Conservation (phyloP, 352 stramenopile species). For the Phytophthora hibernalis region DNA sequence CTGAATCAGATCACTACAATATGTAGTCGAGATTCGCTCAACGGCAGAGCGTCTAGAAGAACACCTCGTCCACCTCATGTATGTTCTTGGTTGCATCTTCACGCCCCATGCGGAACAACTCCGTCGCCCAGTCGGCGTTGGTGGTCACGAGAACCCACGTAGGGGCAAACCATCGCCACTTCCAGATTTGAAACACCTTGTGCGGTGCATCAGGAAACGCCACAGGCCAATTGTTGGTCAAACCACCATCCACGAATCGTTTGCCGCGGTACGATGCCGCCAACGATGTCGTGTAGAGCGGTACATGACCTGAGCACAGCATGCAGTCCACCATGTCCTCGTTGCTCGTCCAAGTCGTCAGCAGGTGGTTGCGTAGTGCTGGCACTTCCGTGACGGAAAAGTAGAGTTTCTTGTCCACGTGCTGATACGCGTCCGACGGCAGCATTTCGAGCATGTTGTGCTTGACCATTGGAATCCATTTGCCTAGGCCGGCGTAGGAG, state of each 20-base stretch:
- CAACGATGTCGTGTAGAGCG: slow-evolving; percentile 76
- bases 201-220: slow-evolving; percentile 58
- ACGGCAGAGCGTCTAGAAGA: slow-evolving; percentile 40
- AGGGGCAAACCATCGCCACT: slow-evolving; percentile 81
- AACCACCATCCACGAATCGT: slow-evolving; percentile 73
- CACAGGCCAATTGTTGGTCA: slow-evolving; percentile 78
- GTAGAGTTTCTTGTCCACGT: slow-evolving; percentile 72
- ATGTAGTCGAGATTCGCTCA: background rate
- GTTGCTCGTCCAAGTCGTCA: slow-evolving; percentile 77
- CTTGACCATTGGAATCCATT: slow-evolving; percentile 85
- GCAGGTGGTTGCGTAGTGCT: slow-evolving; percentile 68
- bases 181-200: slow-evolving; percentile 88
- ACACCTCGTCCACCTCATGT: slow-evolving; percentile 69
- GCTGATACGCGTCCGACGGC: slow-evolving; percentile 67
- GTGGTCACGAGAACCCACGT: slow-evolving; percentile 83
- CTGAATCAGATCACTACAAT: background rate
- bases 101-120: slow-evolving; percentile 81
- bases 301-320: slow-evolving; percentile 76
- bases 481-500: slow-evolving; percentile 67
- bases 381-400: slow-evolving; percentile 82
- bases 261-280: slow-evolving; percentile 72
- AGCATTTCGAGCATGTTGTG: slow-evolving; percentile 69
- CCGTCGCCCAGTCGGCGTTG: slow-evolving; percentile 72
- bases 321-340: slow-evolving; percentile 88
- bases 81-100: slow-evolving; percentile 75